A percentile compares a stretch with the other conserved stretches of the same genome.
Evolutionary conservation across 441 rosid genomes (phyloP).

Genomic region (Cnidoscolus chayamansa): DNA sequence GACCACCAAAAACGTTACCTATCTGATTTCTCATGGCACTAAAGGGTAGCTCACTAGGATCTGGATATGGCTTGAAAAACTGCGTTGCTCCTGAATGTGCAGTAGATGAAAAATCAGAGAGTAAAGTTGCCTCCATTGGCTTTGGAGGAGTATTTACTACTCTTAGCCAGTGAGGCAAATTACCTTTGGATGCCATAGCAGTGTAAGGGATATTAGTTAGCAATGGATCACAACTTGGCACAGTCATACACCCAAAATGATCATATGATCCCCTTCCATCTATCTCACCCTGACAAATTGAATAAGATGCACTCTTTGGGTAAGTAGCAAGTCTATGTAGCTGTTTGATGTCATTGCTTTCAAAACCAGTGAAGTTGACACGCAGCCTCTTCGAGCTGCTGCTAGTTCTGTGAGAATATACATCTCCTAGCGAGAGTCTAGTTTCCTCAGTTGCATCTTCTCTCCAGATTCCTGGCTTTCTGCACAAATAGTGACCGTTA

Average conservation of each 20-base stretch:
- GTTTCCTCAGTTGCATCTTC: conserved; percentile 35
- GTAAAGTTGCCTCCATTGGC: conserved; percentile 21
- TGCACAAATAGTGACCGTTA: conserved; percentile 19
- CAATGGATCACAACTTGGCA: conserved; percentile 20
- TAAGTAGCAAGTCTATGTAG: conserved; percentile 16
- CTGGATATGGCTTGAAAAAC: conserved; percentile 14
- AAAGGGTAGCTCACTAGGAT: conserved; percentile 13
- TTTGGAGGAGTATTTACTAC: conserved; percentile 30
- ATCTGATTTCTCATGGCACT: conserved; percentile 11
- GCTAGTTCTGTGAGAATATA: conserved; percentile 27
- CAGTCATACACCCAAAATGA: conserved; percentile 19
- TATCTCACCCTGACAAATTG: conserved; percentile 26
- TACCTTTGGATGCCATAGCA: conserved; percentile 22
- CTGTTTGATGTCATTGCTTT: conserved; percentile 26
- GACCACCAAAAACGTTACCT: background rate
- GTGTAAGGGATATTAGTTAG: conserved; percentile 11
- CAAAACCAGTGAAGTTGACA: conserved; percentile 11
- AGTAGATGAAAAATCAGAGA: conserved; percentile 18
- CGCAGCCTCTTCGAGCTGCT: conserved; percentile 23
- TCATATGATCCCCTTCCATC: conserved; percentile 18
- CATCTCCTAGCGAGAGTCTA: conserved; percentile 38
- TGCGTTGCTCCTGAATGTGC: conserved; percentile 19
- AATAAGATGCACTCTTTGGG: conserved; percentile 18
- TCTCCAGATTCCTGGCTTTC: conserved; percentile 20
- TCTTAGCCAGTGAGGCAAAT: conserved; percentile 45